A percentile compares a stretch with the other conserved stretches of the same genome.
These are phyloP conservation scores for Medakamo hakoo DNA, from an alignment of 139 green algal species.

Conservation along the genomic window DNA sequence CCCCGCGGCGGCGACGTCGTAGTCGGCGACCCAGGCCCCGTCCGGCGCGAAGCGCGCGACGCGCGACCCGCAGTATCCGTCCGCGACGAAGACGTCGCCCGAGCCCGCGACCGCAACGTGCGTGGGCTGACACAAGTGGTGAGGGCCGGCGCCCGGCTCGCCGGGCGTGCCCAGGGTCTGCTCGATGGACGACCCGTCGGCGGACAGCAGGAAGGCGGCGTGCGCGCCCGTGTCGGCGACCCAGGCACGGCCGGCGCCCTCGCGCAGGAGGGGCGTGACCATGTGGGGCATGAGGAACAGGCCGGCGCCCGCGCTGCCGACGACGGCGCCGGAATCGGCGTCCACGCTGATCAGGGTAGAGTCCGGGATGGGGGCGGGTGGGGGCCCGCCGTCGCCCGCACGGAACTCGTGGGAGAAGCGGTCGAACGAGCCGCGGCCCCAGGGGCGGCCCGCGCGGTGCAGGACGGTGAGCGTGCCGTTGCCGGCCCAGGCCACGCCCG, in stretches of 20 bases:
- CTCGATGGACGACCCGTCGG: constrained; percentile 23
- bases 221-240: constrained; percentile 30
- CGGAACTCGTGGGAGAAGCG: constrained; percentile 4
- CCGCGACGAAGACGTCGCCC: constrained; percentile 53
- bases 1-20: constrained; percentile 2
- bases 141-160: constrained; percentile 20
- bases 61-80: constrained; percentile 48
- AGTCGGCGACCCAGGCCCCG: constrained; percentile 20
- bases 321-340: neutral
- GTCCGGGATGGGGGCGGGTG: neutral
- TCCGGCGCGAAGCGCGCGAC: constrained; percentile 16
- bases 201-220: constrained; percentile 46
- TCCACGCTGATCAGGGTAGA: neutral
- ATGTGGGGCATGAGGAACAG: constrained; percentile 68
- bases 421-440: constrained; percentile 28
- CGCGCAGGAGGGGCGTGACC: constrained; percentile 40
- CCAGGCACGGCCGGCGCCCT: constrained; percentile 46
- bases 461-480: constrained; percentile 52
- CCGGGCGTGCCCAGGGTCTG: constrained; percentile 29
- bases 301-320: constrained; percentile 23
- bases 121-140: constrained; percentile 68
- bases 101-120: constrained; percentile 47
- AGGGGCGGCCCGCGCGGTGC: constrained; percentile 34
- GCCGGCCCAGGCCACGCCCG: constrained; percentile 10
- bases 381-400: neutral